phyloP scores from a whole-genome alignment of 2,329 filamentous ascomycete species.

The Apiospora malaysiana region DNA sequence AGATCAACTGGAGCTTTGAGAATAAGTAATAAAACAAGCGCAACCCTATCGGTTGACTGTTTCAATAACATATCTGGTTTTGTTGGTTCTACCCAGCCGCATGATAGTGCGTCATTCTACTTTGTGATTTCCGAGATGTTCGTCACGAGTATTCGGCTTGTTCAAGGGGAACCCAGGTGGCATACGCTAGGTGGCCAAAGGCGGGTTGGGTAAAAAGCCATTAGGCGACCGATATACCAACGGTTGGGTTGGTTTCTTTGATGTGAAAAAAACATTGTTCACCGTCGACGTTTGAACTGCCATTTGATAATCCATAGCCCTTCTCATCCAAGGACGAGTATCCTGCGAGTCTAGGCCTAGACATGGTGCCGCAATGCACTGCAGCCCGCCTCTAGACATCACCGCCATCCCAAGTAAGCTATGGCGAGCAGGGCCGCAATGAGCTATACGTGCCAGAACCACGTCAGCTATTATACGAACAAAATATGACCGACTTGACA shows the following conservation, averaged over 20 bases:
- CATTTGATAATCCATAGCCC: background rate
- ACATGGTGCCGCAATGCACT: background rate
- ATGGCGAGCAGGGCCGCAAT: too few relatives aligned
- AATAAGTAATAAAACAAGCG: conserved; percentile 6
- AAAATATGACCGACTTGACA: too few relatives aligned
- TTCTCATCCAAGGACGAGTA: background rate
- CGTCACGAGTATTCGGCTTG: background rate
- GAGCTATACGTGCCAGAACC: too few relatives aligned
- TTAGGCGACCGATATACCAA: background rate
- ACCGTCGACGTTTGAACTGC: background rate
- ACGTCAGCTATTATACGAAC: too few relatives aligned
- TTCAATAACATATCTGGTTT: background rate
- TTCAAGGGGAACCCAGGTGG: background rate
- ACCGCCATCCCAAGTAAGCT: too few relatives aligned
- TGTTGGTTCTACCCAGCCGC: background rate
- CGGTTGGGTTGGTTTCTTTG: background rate
- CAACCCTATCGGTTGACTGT: background rate
- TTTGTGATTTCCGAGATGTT: too few relatives aligned
- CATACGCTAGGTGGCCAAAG: background rate
- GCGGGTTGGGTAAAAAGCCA: too few relatives aligned
- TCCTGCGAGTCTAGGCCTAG: too few relatives aligned
- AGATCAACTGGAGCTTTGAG: background rate
- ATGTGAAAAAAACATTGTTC: background rate
- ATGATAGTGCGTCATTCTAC: background rate
- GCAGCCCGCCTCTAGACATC: too few relatives aligned